Base-by-base conservation (phyloP, 1,139 yeast species). In the Pneumocystis sp. region DNA sequence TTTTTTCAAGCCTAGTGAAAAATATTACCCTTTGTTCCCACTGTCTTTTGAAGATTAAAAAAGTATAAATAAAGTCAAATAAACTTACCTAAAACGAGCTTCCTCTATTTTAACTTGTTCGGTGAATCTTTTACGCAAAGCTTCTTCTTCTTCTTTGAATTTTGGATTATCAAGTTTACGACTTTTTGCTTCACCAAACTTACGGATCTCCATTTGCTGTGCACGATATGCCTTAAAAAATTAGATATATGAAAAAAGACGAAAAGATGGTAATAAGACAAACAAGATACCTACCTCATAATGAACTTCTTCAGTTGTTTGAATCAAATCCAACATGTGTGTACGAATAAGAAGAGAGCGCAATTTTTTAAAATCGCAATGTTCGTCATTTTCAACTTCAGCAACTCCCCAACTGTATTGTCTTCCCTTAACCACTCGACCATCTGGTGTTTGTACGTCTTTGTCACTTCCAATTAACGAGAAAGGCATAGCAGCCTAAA, bases 21-120 rank as follows among this genome's bases (percentile, higher is more conserved):
- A 50, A 50, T n/a, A n/a, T 50, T 50, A 50, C 57, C 57, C 57
- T 50, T 50, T 50, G 57, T 50, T 50, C 57, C 57, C 57, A 50
- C 25, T 50, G 57, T 15, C 57, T 50, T 25, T 25, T 12, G 1
- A 31, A 31, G 34, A 50, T 50, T 50, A 15, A 1, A 21, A 50
- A 25, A 2, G 25, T 25, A 25, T 25, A 25, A 50, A 50, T 50
- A 50, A n/a, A 50, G 10, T 2, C 3, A 25, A 12, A 17, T 7
- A 12, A 40, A 25, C 17, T 21, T 39, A 96, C 80, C 96, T 86
- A 79, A 93, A 95, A 74, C 98, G 83, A 73, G 89, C 95, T 74
- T 95, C 98, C 78, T 93, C 98, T 63, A 89, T 89, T 79, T 91
- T 90, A 69, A 95, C 96, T 78, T 93, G 97, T 75, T 91, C 97